Evolutionary conservation across 2,329 filamentous ascomycete genomes (phyloP).

Genomic region (Atkinsonella hypoxylon): DNA sequence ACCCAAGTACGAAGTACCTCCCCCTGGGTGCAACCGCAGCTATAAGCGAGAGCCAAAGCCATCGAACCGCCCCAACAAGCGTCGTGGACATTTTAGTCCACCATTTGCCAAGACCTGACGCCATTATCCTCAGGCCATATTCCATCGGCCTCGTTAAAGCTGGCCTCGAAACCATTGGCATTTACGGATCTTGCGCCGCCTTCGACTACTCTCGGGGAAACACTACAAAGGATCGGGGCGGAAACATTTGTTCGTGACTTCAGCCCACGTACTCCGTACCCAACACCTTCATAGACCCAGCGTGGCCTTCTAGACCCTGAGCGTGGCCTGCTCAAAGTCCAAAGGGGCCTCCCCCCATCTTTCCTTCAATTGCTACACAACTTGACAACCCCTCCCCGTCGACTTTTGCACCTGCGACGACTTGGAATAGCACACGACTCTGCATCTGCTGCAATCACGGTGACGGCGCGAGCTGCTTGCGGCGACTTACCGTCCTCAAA

Average conservation of each 20-base stretch:
- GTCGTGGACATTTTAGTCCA: neutral
- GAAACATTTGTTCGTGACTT: neutral
- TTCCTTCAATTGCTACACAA: neutral
- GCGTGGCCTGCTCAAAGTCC: neutral
- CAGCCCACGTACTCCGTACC: neutral
- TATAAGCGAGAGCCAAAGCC: neutral
- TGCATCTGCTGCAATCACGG: neutral
- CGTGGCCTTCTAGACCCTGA: constrained; percentile 3
- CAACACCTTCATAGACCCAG: neutral
- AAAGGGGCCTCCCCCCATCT: neutral
- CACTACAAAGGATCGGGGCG: neutral
- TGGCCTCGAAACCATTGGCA: neutral
- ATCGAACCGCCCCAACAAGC: neutral
- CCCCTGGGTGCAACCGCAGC: neutral
- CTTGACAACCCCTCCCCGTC: neutral
- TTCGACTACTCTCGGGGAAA: neutral
- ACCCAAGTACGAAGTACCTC: too few species aligned
- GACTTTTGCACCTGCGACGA: neutral
- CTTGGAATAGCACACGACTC: neutral
- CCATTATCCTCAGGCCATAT: neutral
- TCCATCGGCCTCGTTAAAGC: neutral
- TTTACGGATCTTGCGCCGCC: neutral
- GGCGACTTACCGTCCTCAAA: too few species aligned
- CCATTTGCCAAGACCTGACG: neutral
- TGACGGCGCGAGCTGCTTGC: neutral